These are phyloP conservation scores for Triglochin maritima DNA, from an alignment of 106 monocot species.

Conservation along the genomic window DNA sequence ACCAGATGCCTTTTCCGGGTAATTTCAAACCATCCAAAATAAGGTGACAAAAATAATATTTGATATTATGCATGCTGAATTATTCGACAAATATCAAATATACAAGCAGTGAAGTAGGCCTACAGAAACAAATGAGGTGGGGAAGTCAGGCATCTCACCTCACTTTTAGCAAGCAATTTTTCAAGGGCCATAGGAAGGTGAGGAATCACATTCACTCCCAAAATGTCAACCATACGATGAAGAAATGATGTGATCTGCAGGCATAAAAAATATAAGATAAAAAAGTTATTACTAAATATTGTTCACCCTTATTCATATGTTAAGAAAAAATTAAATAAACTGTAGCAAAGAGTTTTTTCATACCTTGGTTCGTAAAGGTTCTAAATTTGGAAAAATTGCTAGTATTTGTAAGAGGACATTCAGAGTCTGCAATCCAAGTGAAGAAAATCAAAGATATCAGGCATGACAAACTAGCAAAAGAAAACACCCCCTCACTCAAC, in stretches of 20 bases:
- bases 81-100: neutral
- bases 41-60: neutral
- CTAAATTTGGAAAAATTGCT: constrained; percentile 52
- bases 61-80: neutral
- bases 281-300: neutral
- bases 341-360: neutral
- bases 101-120: too few species aligned
- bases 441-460: constrained; percentile 4
- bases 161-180: constrained; percentile 69
- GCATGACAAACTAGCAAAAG: neutral
- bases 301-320: neutral
- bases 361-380: constrained; percentile 75
- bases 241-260: constrained; percentile 78
- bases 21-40: too few species aligned
- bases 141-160: constrained; percentile 29
- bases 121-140: neutral
- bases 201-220: constrained; percentile 66
- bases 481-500: neutral
- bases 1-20: too few species aligned
- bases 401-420: constrained; percentile 70
- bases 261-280: neutral
- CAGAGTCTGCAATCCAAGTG: constrained; percentile 45
- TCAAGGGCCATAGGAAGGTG: constrained; percentile 75
- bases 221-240: constrained; percentile 89
- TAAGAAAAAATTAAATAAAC: neutral